These are phyloP conservation scores for Albatrellus sp. DNA, from an alignment of 1,284 basidiomycete genomes.

Conservation along the genomic window DNA sequence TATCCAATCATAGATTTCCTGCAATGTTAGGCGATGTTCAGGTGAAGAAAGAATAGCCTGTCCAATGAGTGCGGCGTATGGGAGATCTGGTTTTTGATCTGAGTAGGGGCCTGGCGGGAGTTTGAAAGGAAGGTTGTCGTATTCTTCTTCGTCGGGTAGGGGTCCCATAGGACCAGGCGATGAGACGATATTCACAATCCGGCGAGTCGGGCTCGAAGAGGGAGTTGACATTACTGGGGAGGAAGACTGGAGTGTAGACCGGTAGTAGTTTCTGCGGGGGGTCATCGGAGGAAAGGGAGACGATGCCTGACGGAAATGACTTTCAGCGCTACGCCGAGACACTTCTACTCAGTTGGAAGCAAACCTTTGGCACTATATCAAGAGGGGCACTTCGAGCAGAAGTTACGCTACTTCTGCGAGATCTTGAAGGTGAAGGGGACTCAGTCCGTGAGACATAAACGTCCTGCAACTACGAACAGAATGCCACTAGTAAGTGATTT, in stretches of 20 bases:
- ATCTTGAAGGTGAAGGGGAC: constrained; percentile 12
- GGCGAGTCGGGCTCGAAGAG: constrained; percentile 29
- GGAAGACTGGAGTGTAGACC: constrained; percentile 29
- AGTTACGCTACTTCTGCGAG: constrained; percentile 8
- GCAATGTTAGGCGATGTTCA: constrained; percentile 77
- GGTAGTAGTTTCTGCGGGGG: constrained; percentile 15
- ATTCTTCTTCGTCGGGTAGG: constrained; percentile 43
- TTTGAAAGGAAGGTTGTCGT: constrained; percentile 54
- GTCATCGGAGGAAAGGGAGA: constrained; percentile 11
- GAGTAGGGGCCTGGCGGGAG: constrained; percentile 80
- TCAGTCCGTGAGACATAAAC: constrained; percentile 9
- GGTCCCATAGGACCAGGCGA: constrained; percentile 64
- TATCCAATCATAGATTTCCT: constrained; percentile 95
- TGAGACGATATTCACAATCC: constrained; percentile 58
- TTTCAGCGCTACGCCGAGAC: not conserved
- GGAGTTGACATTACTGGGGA: constrained; percentile 41
- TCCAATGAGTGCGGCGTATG: constrained; percentile 93
- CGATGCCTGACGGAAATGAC: not conserved
- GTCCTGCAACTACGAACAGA: constrained; percentile 3
- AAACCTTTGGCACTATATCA: not conserved
- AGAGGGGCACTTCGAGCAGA: constrained; percentile 9
- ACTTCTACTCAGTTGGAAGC: not conserved
- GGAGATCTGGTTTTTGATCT: constrained; percentile 64
- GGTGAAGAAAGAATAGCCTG: constrained; percentile 85
- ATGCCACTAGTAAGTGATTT: not conserved